These are phyloP conservation scores for Huiozyma naganishii DNA, from an alignment of 805 yeast species.

Conservation along the genomic window DNA sequence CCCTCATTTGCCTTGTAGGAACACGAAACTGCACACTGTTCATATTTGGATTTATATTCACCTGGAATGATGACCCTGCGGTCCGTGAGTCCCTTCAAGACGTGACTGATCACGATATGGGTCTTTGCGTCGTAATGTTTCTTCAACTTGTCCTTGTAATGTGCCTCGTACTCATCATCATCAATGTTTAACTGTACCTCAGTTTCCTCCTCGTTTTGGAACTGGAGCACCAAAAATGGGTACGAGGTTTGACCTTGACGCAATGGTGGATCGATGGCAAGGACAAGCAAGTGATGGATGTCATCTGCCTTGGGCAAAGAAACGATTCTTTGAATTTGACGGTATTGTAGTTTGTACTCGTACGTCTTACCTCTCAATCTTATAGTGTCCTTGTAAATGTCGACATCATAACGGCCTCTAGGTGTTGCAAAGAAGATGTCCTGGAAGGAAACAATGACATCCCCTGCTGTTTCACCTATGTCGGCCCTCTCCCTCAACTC, in stretches of 20 bases:
- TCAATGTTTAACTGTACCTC: slow-evolving; percentile 81
- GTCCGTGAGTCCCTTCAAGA: slow-evolving; percentile 83
- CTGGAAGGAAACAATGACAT: slow-evolving; percentile 84
- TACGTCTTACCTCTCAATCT: slow-evolving; percentile 95
- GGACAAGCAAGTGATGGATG: slow-evolving; percentile 71
- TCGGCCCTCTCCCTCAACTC: slow-evolving; percentile 87
- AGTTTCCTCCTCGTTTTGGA: slow-evolving; percentile 79
- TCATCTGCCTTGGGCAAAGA: slow-evolving; percentile 93
- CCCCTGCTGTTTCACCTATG: slow-evolving; percentile 89
- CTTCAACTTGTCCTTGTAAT: slow-evolving; percentile 67
- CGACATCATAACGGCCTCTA: slow-evolving; percentile 96
- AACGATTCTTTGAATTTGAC: slow-evolving; percentile 81
- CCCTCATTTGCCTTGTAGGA: slow-evolving; percentile 95
- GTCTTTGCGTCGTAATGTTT: slow-evolving; percentile 72
- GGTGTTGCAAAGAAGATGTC: slow-evolving; percentile 92
- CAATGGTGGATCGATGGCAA: slow-evolving; percentile 93
- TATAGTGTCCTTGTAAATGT: slow-evolving; percentile 77
- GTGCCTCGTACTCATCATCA: slow-evolving; percentile 67
- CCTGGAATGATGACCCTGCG: slow-evolving; percentile 81
- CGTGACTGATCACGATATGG: slow-evolving; percentile 76
- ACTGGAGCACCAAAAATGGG: slow-evolving; percentile 84
- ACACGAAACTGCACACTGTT: slow-evolving; percentile 81
- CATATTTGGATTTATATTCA: slow-evolving; percentile 60
- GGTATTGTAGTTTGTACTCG: slow-evolving; percentile 88
- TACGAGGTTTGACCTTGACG: slow-evolving; percentile 98